Conservation (phyloP, 148 eudicot genomes). For the Salicornia ramosissima region DNA sequence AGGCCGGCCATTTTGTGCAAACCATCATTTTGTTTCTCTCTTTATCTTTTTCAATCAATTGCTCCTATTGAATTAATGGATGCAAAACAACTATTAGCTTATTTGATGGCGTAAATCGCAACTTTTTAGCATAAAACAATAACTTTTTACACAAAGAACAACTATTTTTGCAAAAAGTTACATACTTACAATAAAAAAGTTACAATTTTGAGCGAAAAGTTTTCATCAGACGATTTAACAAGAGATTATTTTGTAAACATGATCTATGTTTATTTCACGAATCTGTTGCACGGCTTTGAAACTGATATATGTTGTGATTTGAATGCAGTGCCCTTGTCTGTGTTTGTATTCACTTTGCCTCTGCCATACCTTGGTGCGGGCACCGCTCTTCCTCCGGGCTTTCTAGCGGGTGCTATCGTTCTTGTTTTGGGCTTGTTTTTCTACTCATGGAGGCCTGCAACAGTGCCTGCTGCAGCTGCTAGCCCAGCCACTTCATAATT, state of each 20-base stretch:
- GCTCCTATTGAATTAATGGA: too few relatives aligned
- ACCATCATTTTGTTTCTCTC: too few relatives aligned
- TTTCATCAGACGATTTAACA: neutral
- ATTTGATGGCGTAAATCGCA: too few relatives aligned
- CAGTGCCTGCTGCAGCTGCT: slow-evolving; percentile 34
- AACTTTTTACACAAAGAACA: too few relatives aligned
- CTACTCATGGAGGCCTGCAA: slow-evolving; percentile 53
- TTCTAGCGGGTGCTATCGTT: slow-evolving; percentile 59
- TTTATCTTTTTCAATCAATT: too few relatives aligned
- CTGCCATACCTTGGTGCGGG: slow-evolving; percentile 84
- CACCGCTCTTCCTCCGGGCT: slow-evolving; percentile 79
- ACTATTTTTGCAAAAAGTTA: too few relatives aligned
- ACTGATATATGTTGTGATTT: neutral
- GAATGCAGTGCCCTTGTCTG: slow-evolving; percentile 70
- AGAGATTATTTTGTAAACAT: too few relatives aligned
- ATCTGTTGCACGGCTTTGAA: neutral
- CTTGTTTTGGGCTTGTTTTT: slow-evolving; percentile 71
- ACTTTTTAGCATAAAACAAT: too few relatives aligned
- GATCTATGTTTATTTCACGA: neutral
- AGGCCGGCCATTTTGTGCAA: too few relatives aligned
- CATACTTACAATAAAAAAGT: too few relatives aligned
- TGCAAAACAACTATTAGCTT: too few relatives aligned
- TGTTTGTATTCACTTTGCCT: slow-evolving; percentile 77
- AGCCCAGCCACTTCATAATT: slow-evolving; percentile 27
- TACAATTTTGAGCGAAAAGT: too few relatives aligned